Base-by-base conservation (phyloP, 2,329 filamentous ascomycete species). In the Fonsecaea erecta region DNA sequence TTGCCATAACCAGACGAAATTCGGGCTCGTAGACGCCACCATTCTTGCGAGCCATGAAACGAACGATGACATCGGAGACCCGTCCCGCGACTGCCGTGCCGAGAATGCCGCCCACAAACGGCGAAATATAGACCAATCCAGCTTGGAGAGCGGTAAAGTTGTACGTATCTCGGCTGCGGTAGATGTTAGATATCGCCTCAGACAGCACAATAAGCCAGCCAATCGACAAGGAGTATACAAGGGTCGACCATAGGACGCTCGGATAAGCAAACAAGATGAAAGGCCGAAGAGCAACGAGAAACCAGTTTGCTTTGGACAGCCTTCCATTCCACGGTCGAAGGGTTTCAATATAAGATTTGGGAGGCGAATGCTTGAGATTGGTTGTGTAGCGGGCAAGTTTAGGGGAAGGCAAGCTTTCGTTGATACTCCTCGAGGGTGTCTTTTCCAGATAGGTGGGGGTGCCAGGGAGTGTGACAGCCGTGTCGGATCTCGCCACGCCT, bases 141-240 rank as follows among this genome's bases (percentile, higher is more conserved):
- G 91, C 90, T 67, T 92, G 89, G 0, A 97, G 80, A 0, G 92
- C 85, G 26, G 85, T 88, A 75, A 98, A 98, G 71, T 93, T 86
- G 80, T 98, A 98, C 0, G 82, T 83, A 0, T 84, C 80, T 0
- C 82, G 80, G 61, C 87, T 82, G 40, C 90, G 86, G 76, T 92
- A 98, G 66, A 98, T 90, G 64, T 90, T 83, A 0, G 92, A 86
- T 2, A 98, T 87, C 0, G 90, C 90, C 77, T 98, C 93, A 0
- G 93, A 97, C 1, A 98, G 85, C 51, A 98, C 93, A 70, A 98
- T 97, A 30, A 98, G 84, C 95, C 94, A 98, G 40, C 94, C 94
- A 6, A 98, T 86, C 0, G 93, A 95, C 71, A 95, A 89, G 0
- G 93, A 83, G 75, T 98, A 98, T 3, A 97, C 87, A 0, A 90